Conservation (phyloP, 208 protist species). For the Trypanosoma platydactyli region DNA sequence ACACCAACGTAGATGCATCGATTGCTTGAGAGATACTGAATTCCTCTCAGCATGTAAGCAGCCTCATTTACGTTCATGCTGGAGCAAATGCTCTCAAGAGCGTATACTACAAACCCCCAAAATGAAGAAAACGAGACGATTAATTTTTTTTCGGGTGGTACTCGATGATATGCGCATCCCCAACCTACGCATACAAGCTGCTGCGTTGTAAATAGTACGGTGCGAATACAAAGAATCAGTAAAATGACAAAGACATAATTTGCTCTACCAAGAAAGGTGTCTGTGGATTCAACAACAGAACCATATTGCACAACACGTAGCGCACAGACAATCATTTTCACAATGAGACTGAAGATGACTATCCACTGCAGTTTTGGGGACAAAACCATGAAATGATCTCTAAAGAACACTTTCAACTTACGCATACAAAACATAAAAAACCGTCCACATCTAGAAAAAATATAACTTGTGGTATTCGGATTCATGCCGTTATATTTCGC, state of each 20-base stretch:
- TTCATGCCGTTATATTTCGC: no score
- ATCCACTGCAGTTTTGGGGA: conserved; percentile 63
- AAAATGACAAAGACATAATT: conserved; percentile 26
- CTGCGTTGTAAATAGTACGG: conserved; percentile 42
- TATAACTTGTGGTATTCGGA: no score
- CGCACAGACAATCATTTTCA: conserved; percentile 40
- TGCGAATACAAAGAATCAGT: conserved; percentile 24
- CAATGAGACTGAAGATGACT: conserved; percentile 31
- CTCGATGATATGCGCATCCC: conserved; percentile 47
- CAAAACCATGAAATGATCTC: conserved; percentile 41
- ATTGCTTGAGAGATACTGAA: background rate
- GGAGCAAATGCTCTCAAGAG: conserved; percentile 18
- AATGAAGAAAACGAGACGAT: conserved; percentile 35
- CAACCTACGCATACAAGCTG: conserved; percentile 61
- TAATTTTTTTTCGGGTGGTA: conserved; percentile 37
- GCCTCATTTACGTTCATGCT: background rate
- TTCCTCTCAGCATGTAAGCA: background rate
- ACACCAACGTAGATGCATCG: conserved; percentile 21
- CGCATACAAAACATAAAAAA: background rate
- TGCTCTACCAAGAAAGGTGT: background rate
- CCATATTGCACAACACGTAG: conserved; percentile 35
- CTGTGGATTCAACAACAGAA: conserved; percentile 15
- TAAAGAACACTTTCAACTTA: background rate
- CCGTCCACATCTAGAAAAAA: no score
- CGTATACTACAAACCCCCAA: conserved; percentile 33